Percentiles rank a stretch among this genome's conserved stretches.
Evolutionary conservation across 78 protist genomes (phyloP).

Genomic region (Planoprotostelium fungivorum): DNA sequence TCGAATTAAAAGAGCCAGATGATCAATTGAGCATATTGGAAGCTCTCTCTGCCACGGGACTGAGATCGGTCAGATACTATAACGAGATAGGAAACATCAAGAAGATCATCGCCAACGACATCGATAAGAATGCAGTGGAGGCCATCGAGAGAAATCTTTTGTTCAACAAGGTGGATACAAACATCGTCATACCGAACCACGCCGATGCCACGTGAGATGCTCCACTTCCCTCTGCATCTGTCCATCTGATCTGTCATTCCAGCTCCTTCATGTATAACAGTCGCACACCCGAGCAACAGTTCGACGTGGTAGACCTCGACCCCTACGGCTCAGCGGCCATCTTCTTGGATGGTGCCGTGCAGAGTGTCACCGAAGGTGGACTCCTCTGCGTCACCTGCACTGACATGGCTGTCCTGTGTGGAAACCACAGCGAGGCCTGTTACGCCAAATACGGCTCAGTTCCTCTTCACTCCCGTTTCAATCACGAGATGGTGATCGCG

Average conservation of each 20-base stretch:
- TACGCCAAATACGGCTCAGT: slow-evolving; percentile 87
- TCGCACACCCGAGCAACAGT: slow-evolving; percentile 9
- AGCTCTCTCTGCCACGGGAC: slow-evolving; percentile 94
- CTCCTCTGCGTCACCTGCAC: slow-evolving; percentile 95
- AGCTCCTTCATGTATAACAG: slow-evolving; percentile 40
- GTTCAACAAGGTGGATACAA: slow-evolving; percentile 57
- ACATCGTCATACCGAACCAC: slow-evolving; percentile 37
- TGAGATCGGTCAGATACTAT: slow-evolving; percentile 87
- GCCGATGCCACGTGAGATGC: slow-evolving; percentile 56
- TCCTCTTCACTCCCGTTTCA: slow-evolving; percentile 61
- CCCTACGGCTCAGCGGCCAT: slow-evolving; percentile 98
- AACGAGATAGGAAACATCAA: slow-evolving; percentile 67
- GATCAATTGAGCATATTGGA: slow-evolving; percentile 83
- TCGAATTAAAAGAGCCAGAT: neutral
- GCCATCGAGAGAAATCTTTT: slow-evolving; percentile 68
- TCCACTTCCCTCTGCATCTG: neutral
- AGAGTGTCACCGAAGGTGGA: slow-evolving; percentile 88
- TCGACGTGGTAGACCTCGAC: slow-evolving; percentile 96
- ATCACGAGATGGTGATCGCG: slow-evolving; percentile 86
- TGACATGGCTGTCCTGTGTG: slow-evolving; percentile 93
- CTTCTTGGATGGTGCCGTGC: slow-evolving; percentile 94
- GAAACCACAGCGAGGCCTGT: slow-evolving; percentile 83
- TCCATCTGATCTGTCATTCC: neutral
- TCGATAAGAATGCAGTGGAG: slow-evolving; percentile 81
- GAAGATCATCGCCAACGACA: slow-evolving; percentile 88